Base-by-base conservation (phyloP, 768 basidiomycete genomes). In the Harrya chromipes region DNA sequence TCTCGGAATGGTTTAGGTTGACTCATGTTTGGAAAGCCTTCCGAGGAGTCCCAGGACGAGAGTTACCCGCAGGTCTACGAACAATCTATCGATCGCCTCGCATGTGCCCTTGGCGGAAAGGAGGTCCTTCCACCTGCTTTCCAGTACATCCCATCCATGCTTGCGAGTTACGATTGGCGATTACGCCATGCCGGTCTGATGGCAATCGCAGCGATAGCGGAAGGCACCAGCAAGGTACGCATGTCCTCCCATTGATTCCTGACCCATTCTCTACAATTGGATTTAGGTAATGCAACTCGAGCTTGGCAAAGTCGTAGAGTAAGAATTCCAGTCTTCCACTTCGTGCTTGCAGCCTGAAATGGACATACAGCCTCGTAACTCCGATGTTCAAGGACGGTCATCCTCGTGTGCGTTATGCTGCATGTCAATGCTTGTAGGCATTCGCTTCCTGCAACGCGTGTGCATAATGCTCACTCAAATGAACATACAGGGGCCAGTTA, bases 171-270 rank as follows among this genome's bases (percentile, higher is more conserved):
- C 52, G 88, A 93, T 66, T 95, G 93, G 93, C 76, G 88, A 45
- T 77, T 83, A 23, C 75, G 91, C 24, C 90, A 94, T 58, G 90
- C 90, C 0, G 92, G 87, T 11, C 70, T 94, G 21, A 89, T 92
- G 81, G 89, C 90, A 0, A 86, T 95, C 49, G 89, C 89, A 0
- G 80, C 85, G 0, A 85, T 94, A 43, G 90, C 83, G 0, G 92
- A 94, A 67, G 92, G 92, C 2, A 90, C 88, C 0, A 82, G 79
- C 33, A 85, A 83, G 72, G 82, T 84, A 39, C 20, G 65, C 56
- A 14, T 35, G 10, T 20, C 8, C 11, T 10, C 4, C 11, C 19
- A 6, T 39, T 31, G n/a, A 34, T 41, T 31, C 40, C 47, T 43
- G 33, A 46, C 35, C 48, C 33, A 19, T 45, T 37, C 24, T 27